These are phyloP conservation scores for Neobulgaria alba DNA, from an alignment of 2,329 filamentous ascomycete species.

Conservation along the genomic window DNA sequence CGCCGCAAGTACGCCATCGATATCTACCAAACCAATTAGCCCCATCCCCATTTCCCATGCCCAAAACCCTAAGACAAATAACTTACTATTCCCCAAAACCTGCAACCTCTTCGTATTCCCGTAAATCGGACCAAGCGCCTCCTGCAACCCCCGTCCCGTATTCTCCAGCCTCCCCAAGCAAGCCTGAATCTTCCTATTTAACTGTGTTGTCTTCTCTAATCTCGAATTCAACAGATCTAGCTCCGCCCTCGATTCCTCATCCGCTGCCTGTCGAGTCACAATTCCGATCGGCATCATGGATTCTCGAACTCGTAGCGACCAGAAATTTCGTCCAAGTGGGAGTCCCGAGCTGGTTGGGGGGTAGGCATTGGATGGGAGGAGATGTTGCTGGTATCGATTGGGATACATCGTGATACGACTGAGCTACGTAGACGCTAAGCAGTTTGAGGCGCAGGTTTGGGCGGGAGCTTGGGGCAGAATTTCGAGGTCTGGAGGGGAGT, in stretches of 20 bases:
- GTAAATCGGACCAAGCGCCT: constrained; percentile 86
- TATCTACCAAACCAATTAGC: constrained; percentile 45
- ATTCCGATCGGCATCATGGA: constrained; percentile 25
- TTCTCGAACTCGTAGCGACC: constrained; percentile 18
- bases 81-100: constrained; percentile 69
- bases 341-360: too few species aligned
- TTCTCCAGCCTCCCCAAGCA: constrained; percentile 76
- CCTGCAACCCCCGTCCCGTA: constrained; percentile 82
- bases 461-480: too few species aligned
- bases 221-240: constrained; percentile 58
- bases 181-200: constrained; percentile 93
- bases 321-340: too few species aligned
- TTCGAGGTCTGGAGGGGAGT: too few species aligned
- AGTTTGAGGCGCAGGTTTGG: too few species aligned
- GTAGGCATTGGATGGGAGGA: too few species aligned
- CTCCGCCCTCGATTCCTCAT: constrained; percentile 61
- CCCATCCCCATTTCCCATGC: not conserved
- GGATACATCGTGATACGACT: too few species aligned
- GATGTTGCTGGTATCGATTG: too few species aligned
- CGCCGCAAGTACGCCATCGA: constrained; percentile 75
- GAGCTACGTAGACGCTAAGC: too few species aligned
- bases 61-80: not conserved
- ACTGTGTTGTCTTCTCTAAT: constrained; percentile 83
- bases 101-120: constrained; percentile 87
- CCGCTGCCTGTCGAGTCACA: constrained; percentile 30